Evolutionary conservation across 1,139 yeast species (phyloP).

Genomic region (Eremothecium sinecaudum): DNA sequence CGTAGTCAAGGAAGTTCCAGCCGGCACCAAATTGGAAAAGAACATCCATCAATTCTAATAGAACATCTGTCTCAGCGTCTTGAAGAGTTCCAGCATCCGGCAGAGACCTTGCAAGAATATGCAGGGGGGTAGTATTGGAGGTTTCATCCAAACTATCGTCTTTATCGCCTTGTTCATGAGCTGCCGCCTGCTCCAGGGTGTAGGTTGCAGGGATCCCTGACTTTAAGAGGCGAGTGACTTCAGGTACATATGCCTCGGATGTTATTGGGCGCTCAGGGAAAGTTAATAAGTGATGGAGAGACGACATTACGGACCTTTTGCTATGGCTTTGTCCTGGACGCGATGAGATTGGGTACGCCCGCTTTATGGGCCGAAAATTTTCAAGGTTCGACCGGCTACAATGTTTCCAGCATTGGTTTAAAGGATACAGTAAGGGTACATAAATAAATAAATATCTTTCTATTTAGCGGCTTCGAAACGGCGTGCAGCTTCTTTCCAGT

Average conservation of each 20-base stretch:
- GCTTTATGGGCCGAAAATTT: not conserved
- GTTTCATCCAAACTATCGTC: slow-evolving; percentile 36
- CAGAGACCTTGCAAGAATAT: slow-evolving; percentile 41
- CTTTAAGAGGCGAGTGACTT: slow-evolving; percentile 40
- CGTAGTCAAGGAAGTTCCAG: slow-evolving; percentile 66
- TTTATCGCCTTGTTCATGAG: slow-evolving; percentile 38
- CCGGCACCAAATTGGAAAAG: slow-evolving; percentile 85
- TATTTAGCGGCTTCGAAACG: slow-evolving; percentile 28
- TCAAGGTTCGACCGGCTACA: not conserved
- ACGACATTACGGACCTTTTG: slow-evolving; percentile 42
- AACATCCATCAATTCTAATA: slow-evolving; percentile 48
- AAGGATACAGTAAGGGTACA: no score
- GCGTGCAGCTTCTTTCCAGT: slow-evolving; percentile 90
- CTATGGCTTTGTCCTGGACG: no score
- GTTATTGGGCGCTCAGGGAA: slow-evolving; percentile 50
- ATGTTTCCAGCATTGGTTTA: no score
- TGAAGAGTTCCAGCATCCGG: slow-evolving; percentile 36
- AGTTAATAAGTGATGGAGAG: slow-evolving; percentile 58
- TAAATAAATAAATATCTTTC: not conserved
- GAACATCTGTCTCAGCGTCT: slow-evolving; percentile 39
- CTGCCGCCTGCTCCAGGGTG: slow-evolving; percentile 66
- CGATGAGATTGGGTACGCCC: no score
- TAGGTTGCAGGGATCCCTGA: slow-evolving; percentile 75
- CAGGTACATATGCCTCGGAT: slow-evolving; percentile 34
- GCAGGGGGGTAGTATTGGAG: slow-evolving; percentile 72